Conservation (phyloP, 2,329 filamentous ascomycete species). For the Pseudomassariella vexata region DNA sequence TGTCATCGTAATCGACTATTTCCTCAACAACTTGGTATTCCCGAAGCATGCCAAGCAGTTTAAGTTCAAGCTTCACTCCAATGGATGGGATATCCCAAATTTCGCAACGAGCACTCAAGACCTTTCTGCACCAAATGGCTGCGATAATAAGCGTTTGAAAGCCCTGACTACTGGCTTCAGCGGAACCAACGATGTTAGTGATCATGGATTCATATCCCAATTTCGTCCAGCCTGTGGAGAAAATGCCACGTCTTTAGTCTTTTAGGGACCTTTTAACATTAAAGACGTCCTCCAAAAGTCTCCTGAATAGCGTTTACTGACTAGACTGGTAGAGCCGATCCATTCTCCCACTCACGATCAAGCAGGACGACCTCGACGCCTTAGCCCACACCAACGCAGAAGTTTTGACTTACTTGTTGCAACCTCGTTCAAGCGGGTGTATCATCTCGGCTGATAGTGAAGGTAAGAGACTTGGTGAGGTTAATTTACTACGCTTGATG, state of each 20-base stretch:
- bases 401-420: constrained; percentile 53
- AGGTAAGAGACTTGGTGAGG: constrained; percentile 36
- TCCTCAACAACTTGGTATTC: constrained; percentile 59
- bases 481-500: constrained; percentile 36
- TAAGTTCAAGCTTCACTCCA: constrained; percentile 54
- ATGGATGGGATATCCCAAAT: constrained; percentile 64
- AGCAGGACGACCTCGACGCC: constrained; percentile 51
- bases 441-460: constrained; percentile 7
- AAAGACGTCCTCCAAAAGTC: no score
- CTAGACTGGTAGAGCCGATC: no score
- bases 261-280: no score
- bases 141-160: constrained; percentile 9
- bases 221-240: no score
- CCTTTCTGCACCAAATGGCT: constrained; percentile 1
- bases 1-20: constrained; percentile 51
- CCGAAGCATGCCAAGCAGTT: constrained; percentile 61
- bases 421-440: constrained; percentile 40
- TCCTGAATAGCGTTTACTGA: no score
- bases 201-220: no score
- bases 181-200: constrained; percentile 69
- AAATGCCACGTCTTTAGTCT: no score
- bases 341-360: constrained; percentile 55
- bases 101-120: constrained; percentile 26
- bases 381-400: constrained; percentile 58
- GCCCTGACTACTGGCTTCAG: constrained; percentile 60